Evolutionary conservation across 192 early-diverging fungal genomes (phyloP).

Genomic region (Coemansia sp.): DNA sequence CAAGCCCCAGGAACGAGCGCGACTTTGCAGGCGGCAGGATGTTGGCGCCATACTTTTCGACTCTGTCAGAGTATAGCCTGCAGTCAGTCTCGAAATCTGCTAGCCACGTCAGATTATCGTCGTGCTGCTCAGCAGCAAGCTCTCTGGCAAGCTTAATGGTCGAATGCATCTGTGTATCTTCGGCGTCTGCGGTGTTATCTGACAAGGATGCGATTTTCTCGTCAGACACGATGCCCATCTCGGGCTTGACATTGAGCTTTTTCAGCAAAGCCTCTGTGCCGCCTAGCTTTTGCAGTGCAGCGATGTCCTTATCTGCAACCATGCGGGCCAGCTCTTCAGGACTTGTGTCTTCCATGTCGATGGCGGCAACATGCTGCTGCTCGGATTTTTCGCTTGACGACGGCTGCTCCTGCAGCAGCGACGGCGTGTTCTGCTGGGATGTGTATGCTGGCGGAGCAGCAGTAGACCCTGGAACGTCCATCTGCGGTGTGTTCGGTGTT

Average conservation of each 20-base stretch:
- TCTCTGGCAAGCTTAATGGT: slow-evolving; percentile 25
- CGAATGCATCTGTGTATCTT: neutral
- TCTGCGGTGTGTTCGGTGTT: neutral
- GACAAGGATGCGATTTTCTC: neutral
- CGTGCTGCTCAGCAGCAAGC: slow-evolving; percentile 38
- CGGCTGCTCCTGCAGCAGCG: neutral
- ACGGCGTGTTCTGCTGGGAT: slow-evolving; percentile 6
- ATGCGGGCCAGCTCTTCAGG: slow-evolving; percentile 31
- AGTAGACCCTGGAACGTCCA: neutral
- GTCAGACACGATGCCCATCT: slow-evolving; percentile 26
- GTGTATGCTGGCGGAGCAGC: slow-evolving; percentile 6
- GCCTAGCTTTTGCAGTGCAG: slow-evolving; percentile 32
- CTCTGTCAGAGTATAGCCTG: slow-evolving; percentile 57
- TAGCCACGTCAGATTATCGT: slow-evolving; percentile 31
- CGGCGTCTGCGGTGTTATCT: neutral
- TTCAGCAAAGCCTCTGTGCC: slow-evolving; percentile 35
- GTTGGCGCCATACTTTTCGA: slow-evolving; percentile 67
- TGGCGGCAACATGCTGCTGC: neutral
- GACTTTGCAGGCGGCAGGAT: slow-evolving; percentile 67
- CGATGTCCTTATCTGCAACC: slow-evolving; percentile 44
- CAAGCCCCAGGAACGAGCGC: slow-evolving; percentile 70
- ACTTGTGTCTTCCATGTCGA: slow-evolving; percentile 7
- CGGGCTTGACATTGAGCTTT: slow-evolving; percentile 24
- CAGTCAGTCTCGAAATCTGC: slow-evolving; percentile 45
- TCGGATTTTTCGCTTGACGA: slow-evolving; percentile 2